These are phyloP conservation scores for Schoenoplectus triqueter DNA, from an alignment of 202 grass and related monocot species.

Conservation along the genomic window DNA sequence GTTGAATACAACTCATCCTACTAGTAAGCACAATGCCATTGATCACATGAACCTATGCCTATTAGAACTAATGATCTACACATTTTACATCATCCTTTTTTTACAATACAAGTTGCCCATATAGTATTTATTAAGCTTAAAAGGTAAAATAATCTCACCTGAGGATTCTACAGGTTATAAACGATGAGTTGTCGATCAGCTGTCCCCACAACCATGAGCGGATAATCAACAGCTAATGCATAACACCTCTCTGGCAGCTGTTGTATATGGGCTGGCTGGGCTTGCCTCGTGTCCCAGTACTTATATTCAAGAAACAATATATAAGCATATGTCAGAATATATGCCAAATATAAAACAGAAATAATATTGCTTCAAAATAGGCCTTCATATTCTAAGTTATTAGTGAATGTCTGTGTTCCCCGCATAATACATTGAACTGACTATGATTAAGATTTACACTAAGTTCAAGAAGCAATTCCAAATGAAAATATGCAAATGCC, in stretches of 20 bases:
- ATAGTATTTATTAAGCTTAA: not conserved
- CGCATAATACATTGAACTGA: not conserved
- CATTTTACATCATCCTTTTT: not conserved
- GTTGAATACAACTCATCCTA: not conserved
- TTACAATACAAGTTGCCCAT: not conserved
- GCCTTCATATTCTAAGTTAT: not conserved
- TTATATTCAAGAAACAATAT: not conserved
- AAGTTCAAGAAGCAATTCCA: not conserved
- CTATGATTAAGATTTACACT: slow-evolving; percentile 5
- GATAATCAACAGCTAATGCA: slow-evolving; percentile 81
- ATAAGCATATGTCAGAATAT: not conserved
- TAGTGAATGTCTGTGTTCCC: not conserved
- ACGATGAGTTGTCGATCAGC: slow-evolving; percentile 80
- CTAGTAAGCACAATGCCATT: not conserved
- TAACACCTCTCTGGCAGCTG: slow-evolving; percentile 86
- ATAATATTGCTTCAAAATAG: not conserved
- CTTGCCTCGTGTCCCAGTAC: slow-evolving; percentile 41
- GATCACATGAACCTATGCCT: not conserved
- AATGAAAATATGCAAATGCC: not conserved
- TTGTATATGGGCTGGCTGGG: slow-evolving; percentile 82
- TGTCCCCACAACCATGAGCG: slow-evolving; percentile 97
- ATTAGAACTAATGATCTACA: not conserved
- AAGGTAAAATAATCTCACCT: slow-evolving; percentile 44
- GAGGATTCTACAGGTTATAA: slow-evolving; percentile 92
- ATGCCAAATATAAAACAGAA: not conserved